phyloP scores from a whole-genome alignment of 2,329 filamentous ascomycete genomes.

The Colletotrichum paranaense region DNA sequence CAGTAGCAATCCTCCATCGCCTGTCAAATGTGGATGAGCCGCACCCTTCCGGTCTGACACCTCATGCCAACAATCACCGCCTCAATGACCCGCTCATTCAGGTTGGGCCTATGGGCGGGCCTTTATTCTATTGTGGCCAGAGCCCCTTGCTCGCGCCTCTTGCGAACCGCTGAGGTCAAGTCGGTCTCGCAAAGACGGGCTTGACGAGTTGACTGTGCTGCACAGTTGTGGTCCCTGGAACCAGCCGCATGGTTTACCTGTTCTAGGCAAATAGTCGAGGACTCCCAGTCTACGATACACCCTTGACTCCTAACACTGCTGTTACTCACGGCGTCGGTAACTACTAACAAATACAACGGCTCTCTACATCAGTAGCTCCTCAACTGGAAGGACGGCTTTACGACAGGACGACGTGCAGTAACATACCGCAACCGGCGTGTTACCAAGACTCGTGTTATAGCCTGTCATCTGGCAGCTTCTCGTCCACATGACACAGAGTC shows the following conservation, averaged over 20 bases:
- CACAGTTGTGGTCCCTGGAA: neutral
- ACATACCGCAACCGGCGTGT: constrained; percentile 2
- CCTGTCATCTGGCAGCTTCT: constrained; percentile 10
- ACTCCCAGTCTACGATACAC: neutral
- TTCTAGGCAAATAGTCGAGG: neutral
- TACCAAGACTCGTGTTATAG: constrained; percentile 21
- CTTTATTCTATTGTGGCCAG: neutral
- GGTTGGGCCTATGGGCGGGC: neutral
- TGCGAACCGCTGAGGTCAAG: neutral
- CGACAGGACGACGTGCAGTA: constrained; percentile 1
- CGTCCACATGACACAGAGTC: neutral
- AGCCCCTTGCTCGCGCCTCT: constrained; percentile 1
- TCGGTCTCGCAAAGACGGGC: neutral
- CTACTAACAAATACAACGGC: constrained; percentile 17
- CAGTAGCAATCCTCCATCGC: constrained; percentile 10
- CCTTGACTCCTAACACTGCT: neutral
- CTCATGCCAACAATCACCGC: neutral
- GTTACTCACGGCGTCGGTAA: neutral
- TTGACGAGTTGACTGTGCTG: neutral
- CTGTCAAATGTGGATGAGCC: constrained; percentile 25
- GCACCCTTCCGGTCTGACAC: constrained; percentile 2
- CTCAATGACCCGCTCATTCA: constrained; percentile 6
- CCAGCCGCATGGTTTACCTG: neutral
- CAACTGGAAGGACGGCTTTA: constrained; percentile 1
- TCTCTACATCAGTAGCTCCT: constrained; percentile 17